phyloP scores from a whole-genome alignment of 2,329 filamentous ascomycete species.

The Hypomyces rosellus region DNA sequence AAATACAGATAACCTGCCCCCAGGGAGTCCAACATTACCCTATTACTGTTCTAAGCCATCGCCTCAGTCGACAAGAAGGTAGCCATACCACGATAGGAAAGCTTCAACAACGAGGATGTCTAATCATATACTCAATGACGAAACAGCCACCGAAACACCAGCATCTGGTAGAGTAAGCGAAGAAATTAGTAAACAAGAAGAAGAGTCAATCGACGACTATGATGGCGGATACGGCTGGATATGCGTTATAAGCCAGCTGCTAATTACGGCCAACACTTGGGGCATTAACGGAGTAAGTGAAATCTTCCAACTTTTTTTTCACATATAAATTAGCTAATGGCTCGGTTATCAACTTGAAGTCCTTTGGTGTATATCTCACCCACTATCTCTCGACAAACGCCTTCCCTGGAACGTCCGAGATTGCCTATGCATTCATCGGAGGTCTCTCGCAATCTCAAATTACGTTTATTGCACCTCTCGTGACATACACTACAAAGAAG shows the following conservation, averaged over 20 bases:
- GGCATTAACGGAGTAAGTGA: constrained; percentile 31
- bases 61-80: too few relatives aligned
- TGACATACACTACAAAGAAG: constrained; percentile 19
- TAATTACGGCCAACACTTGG: constrained; percentile 34
- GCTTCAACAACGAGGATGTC: too few relatives aligned
- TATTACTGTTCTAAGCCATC: too few relatives aligned
- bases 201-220: neutral
- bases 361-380: constrained; percentile 51
- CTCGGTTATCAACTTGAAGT: constrained; percentile 14
- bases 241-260: constrained; percentile 23
- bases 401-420: constrained; percentile 44
- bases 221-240: constrained; percentile 50
- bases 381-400: constrained; percentile 46
- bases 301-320: too few relatives aligned
- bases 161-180: too few relatives aligned
- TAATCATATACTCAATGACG: too few relatives aligned
- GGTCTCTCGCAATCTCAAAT: constrained; percentile 45
- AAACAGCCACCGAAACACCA: too few relatives aligned
- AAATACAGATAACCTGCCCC: too few relatives aligned
- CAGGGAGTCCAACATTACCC: too few relatives aligned
- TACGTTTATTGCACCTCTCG: constrained; percentile 35
- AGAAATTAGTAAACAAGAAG: too few relatives aligned
- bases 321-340: too few relatives aligned
- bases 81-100: too few relatives aligned
- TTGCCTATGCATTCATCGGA: constrained; percentile 56